Evolutionary conservation across 345 rosid species (phyloP), one percentile per base, ranked within the genome.

Genomic region (Salix caprea): DNA sequence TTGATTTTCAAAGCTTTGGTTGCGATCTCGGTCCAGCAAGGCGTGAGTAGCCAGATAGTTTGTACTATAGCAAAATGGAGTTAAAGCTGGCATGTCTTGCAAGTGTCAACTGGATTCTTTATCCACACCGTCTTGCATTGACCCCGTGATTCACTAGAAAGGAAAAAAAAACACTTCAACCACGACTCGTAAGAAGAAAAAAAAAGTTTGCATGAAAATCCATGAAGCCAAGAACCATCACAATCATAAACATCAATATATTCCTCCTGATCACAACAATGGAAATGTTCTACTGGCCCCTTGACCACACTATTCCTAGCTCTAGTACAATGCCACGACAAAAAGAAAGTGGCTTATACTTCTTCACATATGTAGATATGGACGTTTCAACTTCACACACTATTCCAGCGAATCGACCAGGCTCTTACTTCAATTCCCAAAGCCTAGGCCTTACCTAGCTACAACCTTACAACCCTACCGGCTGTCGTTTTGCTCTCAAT

Each of bases 381-480:
- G 71, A 50, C 84, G 74, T 78, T 75, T 75, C 82, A 74, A 67
- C 76, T 80, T 77, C 65, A 61, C 32, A 8, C 46, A 1, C 11
- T n/a, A 21, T 16, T 21, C 69, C 70, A 72, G 79, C 74, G 72
- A 70, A 21, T 56, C 50, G 48, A 39, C 34, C 72, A 37, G 72
- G 72, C 69, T 13, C 39, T 12, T 64, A 76, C 87, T 85, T 85
- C 90, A 84, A 82, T 88, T 86, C 84, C 90, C 89, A 77, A 86
- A 79, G 88, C 87, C 81, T 85, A 87, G 82, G 58, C 68, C 71
- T 79, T 79, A 60, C 84, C 87, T 77, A 79, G 75, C 61, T 56
- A 56, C 61, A 56, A 69, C 81, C 86, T 82, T 77, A 67, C 87
- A 80, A 73, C 83, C 85, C 87, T 84, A 85, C 86, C 79, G 76